phyloP scores from a whole-genome alignment of 2,329 filamentous ascomycete genomes.

The Lachnellula occidentalis region DNA sequence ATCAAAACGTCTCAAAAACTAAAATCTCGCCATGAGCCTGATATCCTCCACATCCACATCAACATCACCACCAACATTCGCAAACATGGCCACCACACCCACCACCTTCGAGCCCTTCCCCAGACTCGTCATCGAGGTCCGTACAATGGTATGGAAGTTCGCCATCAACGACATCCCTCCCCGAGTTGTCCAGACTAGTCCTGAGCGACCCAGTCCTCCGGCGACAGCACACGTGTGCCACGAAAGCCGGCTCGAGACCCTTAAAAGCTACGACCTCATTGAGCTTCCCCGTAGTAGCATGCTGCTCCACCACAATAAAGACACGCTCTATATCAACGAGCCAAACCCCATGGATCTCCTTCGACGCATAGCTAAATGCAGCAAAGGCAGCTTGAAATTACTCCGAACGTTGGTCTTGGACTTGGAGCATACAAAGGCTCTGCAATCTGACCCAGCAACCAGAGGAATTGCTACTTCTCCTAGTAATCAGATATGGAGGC shows the following conservation, averaged over 20 bases:
- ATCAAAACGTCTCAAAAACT: too few species aligned
- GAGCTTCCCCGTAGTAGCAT: not conserved
- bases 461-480: too few species aligned
- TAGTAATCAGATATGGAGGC: too few species aligned
- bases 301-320: not conserved
- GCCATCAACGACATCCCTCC: not conserved
- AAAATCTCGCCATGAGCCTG: not conserved
- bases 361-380: not conserved
- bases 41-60: not conserved
- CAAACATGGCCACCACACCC: not conserved
- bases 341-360: not conserved
- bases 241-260: not conserved
- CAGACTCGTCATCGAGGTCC: not conserved
- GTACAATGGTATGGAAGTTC: not conserved
- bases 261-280: not conserved
- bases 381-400: not conserved
- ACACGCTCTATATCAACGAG: not conserved
- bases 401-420: not conserved
- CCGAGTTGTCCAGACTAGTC: not conserved
- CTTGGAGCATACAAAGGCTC: too few species aligned
- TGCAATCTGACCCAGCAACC: too few species aligned
- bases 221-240: not conserved
- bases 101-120: not conserved
- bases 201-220: not conserved
- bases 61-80: not conserved